These are phyloP conservation scores for Phragmites australis DNA, from an alignment of 176 grass and related monocot species.

Conservation along the genomic window DNA sequence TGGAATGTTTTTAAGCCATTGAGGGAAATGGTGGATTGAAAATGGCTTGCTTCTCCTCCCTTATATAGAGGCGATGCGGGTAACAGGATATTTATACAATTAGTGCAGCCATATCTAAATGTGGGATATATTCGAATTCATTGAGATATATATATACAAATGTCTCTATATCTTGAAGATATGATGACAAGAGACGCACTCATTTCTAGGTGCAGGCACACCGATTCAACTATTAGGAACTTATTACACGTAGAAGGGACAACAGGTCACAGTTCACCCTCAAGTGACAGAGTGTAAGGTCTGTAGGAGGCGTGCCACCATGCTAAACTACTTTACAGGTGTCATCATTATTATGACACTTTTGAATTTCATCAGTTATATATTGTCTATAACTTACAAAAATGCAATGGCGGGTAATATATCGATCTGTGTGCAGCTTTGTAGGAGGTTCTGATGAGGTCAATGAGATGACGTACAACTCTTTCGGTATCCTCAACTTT, in stretches of 20 bases:
- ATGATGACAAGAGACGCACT: background rate
- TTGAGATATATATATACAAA: background rate
- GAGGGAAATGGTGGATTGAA: background rate
- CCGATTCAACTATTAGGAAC: background rate
- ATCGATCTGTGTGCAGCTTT: too few species aligned
- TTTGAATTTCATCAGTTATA: background rate
- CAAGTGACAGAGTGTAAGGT: too few species aligned
- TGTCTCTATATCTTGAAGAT: background rate
- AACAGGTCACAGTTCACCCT: background rate
- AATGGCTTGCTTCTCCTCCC: background rate
- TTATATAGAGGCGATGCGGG: background rate
- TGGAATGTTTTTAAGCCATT: background rate
- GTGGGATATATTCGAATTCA: background rate
- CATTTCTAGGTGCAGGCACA: background rate
- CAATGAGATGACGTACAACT: background rate
- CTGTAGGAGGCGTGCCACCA: background rate
- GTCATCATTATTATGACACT: background rate
- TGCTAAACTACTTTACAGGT: background rate
- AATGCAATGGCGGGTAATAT: background rate
- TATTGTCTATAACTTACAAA: background rate
- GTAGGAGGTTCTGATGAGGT: background rate
- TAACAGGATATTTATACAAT: background rate
- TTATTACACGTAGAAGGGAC: background rate
- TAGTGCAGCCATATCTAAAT: too few species aligned
- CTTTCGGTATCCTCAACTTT: background rate